A percentile compares a stretch with the other conserved stretches of the same genome.
Conservation (phyloP, 306 rosid species). For the Potentilla sterilis region DNA sequence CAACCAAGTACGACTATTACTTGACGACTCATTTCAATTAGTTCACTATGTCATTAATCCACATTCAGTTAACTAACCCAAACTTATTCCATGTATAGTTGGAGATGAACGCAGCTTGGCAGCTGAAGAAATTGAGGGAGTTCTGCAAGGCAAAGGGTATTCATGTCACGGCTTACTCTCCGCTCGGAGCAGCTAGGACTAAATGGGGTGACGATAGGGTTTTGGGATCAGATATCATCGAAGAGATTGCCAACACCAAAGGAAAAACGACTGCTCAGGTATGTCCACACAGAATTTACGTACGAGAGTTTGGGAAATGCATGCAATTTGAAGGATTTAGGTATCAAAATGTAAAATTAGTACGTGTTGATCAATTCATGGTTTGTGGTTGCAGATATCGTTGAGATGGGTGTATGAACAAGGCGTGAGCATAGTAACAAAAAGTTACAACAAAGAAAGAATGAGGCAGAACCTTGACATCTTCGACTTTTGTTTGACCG, state of each 20-base stretch:
- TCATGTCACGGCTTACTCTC: conserved; percentile 48
- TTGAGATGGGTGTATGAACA: conserved; percentile 51
- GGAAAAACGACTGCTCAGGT: conserved; percentile 56
- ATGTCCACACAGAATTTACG: not conserved
- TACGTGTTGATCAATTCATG: not conserved
- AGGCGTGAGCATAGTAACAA: conserved; percentile 43
- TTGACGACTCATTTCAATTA: not conserved
- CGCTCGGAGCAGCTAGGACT: conserved; percentile 39
- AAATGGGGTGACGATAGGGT: conserved; percentile 33
- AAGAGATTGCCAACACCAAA: conserved; percentile 36
- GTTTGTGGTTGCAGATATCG: conserved; percentile 26
- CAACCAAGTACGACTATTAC: conserved; percentile 49
- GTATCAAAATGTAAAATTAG: not conserved
- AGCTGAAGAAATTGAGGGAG: conserved; percentile 36
- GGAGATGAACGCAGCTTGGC: conserved; percentile 57
- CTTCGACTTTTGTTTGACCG: conserved; percentile 38
- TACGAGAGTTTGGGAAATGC: not conserved
- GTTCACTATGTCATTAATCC: not conserved
- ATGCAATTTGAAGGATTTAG: not conserved
- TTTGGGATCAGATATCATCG: conserved; percentile 27
- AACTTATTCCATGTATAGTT: conserved; percentile 24
- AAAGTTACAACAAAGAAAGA: conserved; percentile 44
- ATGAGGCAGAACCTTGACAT: conserved; percentile 45
- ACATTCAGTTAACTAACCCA: not conserved
- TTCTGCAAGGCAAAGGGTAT: conserved; percentile 44